Evolutionary conservation across 176 grass and related monocot species (phyloP), one percentile per base, ranked within the genome.

Genomic region (Panicum miliaceum): DNA sequence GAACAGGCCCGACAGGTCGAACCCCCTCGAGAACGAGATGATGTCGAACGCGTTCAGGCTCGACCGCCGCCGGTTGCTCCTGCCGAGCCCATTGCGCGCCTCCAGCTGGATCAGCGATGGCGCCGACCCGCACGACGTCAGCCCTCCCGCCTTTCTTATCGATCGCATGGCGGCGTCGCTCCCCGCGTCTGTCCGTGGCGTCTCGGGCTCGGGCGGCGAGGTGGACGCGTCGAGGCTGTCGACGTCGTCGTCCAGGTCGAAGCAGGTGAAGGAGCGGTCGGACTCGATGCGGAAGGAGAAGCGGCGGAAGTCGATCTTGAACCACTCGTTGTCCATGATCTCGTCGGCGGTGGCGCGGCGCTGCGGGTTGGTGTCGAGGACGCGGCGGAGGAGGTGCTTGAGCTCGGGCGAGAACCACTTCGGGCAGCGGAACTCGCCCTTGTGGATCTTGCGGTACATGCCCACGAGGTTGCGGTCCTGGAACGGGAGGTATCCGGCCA

Each of bases 391-490:
- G 50, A 99, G 87, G 23, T 57, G 41, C 42, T 77, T 70, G 41
- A 99, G 88, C 15, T 92, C 91, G 0, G 60, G 69, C 3, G 96
- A 99, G 90, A 99, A 99, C 96, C 91, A 99, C 69, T 81, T 90
- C 6, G 93, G 93, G 65, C 96, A 99, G 8, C 96, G 91, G 82
- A 99, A 99, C 9, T 96, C 91, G 4, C 96, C 96, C 75, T 38
- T 84, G 80, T 94, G 92, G 86, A 99, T 99, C 89, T 99, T 99
- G n/a, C 91, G 87, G 79, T 99, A 99, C 96, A 96, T 99, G 15
- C 73, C 83, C 20, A 94, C 88, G 62, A 99, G 81, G 72, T 95
- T 99, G 4, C 89, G 74, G 73, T 96, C 96, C 78, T 89, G 90
- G 80, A 99, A 99, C 0, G 97, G 97, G 37, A 99, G 92, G 68